Evolutionary conservation across 1,284 basidiomycete species (phyloP), one percentile per base, ranked within the genome.

Genomic region (Paramarasmius palmivorus): DNA sequence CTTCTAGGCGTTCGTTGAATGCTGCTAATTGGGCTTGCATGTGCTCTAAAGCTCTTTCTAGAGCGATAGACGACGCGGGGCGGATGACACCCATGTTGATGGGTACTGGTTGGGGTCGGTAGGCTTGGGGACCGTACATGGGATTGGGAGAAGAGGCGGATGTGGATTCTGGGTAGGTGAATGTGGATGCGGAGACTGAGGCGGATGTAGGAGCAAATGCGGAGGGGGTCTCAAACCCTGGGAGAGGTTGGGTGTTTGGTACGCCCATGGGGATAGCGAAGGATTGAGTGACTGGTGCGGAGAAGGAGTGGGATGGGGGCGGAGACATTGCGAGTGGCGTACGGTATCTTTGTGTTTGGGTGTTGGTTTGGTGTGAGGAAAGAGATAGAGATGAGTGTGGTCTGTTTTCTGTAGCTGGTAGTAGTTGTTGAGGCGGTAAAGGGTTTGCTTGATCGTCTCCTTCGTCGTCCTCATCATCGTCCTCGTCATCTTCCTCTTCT

Each of bases 1-100:
- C 77, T 60, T 92, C 88, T 25, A 98, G 75, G 10, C 95, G 86
- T 69, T 98, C 95, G 34, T 88, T 90, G 36, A 98, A 78, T 1
- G 95, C 94, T 1, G 92, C 90, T 7, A 98, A 75, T 54, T 95
- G 92, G 0, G 89, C 87, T 67, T 98, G 95, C 52, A 95, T 83
- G 58, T 83, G 86, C 67, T 94, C 90, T 10, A 96, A 74, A 0
- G 88, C 89, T 50, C 80, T 79, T 65, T 93, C 90, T 44, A 93
- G 72, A 34, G 75, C 69, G 40, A 69, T 63, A 19, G 72, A 68
- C 8, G 81, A 79, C 22, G 70, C 68, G 10, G 79, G 73, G 50
- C 75, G 68, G 6, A 65, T 58, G 34, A 72, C 65, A 17, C 52
- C 54, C 45, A 62, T 56, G 23, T 64, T 68, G 32, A 71, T 68